Evolutionary conservation across 2,329 filamentous ascomycete species (phyloP).

Genomic region (Ramularia endophylla): DNA sequence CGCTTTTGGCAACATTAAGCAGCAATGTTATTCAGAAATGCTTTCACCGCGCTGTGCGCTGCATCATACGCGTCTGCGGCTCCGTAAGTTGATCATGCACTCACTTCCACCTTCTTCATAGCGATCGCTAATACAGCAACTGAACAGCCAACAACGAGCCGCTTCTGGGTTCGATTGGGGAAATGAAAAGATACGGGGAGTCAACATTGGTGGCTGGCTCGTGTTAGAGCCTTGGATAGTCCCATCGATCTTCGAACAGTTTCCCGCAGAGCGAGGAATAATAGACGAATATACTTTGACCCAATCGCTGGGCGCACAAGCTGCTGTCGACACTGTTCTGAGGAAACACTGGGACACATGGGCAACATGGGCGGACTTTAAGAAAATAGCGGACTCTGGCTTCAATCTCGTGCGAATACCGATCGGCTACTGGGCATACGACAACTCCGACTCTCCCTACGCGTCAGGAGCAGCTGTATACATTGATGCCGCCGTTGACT

Average conservation of each 20-base stretch:
- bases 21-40: constrained; percentile 22
- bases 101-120: neutral
- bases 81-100: constrained; percentile 18
- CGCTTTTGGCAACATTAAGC: neutral
- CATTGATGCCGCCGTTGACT: constrained; percentile 52
- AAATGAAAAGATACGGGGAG: constrained; percentile 43
- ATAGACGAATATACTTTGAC: constrained; percentile 50
- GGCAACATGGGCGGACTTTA: constrained; percentile 48
- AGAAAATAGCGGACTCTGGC: constrained; percentile 50
- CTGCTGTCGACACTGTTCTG: constrained; percentile 38
- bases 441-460: constrained; percentile 46
- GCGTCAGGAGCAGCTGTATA: constrained; percentile 48
- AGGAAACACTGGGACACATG: constrained; percentile 48
- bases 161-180: constrained; percentile 44
- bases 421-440: constrained; percentile 55
- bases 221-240: constrained; percentile 51
- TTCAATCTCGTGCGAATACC: constrained; percentile 57
- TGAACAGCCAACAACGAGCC: constrained; percentile 16
- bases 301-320: constrained; percentile 43
- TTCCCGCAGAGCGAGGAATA: constrained; percentile 17
- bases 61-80: constrained; percentile 19
- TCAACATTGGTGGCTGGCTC: constrained; percentile 49
- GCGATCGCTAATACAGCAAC: constrained; percentile 6
- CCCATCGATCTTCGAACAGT: constrained; percentile 48
- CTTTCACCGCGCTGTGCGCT: constrained; percentile 23